Evolutionary conservation across 371 early-diverging fungal genomes (phyloP).

Genomic region (Funneliformis caledonium): DNA sequence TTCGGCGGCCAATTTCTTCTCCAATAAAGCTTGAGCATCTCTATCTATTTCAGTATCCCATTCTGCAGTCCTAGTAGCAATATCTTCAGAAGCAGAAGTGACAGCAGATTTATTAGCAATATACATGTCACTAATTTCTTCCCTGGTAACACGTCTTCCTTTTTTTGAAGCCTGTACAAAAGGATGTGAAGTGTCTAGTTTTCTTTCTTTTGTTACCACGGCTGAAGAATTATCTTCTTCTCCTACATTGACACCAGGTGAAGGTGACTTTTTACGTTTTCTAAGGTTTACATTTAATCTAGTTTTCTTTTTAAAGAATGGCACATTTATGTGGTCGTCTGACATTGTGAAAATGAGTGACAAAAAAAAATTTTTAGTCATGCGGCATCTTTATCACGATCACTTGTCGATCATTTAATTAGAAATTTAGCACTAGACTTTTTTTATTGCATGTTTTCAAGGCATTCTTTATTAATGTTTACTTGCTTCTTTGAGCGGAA

Average conservation of each 20-base stretch:
- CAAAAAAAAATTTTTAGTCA: no score
- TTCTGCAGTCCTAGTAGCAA: slow-evolving; percentile 38
- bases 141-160: not conserved
- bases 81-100: slow-evolving; percentile 23
- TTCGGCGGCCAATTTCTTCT: slow-evolving; percentile 42
- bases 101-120: slow-evolving; percentile 28
- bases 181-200: slow-evolving; percentile 27
- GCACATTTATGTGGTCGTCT: slow-evolving; percentile 11
- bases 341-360: not conserved
- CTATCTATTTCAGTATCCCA: slow-evolving; percentile 41
- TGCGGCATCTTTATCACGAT: no score
- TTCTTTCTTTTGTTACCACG: slow-evolving; percentile 38
- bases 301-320: slow-evolving; percentile 38
- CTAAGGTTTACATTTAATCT: slow-evolving; percentile 15
- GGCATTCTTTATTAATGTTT: no score
- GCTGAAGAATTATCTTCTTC: slow-evolving; percentile 13
- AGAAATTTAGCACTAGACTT: no score
- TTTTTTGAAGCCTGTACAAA: slow-evolving; percentile 37
- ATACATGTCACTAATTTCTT: slow-evolving; percentile 32
- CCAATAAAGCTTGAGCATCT: slow-evolving; percentile 41
- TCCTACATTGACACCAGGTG: not conserved
- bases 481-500: no score
- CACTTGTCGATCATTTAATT: no score
- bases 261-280: slow-evolving; percentile 20
- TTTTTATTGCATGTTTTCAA: no score